These are phyloP conservation scores for Boletus sp. DNA, from an alignment of 1,284 basidiomycete genomes.

Conservation along the genomic window DNA sequence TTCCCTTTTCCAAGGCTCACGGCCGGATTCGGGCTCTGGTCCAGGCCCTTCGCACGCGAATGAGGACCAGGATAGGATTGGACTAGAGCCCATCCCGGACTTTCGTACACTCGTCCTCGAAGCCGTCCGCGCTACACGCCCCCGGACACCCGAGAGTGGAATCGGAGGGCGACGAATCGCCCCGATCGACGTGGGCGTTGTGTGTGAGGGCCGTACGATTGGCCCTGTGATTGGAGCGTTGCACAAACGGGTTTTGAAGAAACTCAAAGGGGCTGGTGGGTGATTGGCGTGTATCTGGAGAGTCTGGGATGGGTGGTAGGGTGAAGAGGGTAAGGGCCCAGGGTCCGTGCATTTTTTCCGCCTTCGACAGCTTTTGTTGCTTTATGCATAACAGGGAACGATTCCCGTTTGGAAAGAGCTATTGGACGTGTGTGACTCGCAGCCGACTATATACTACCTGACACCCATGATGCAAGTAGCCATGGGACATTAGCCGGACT, in stretches of 20 bases:
- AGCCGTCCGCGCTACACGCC: slow-evolving; percentile 27
- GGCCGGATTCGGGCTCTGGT: neutral
- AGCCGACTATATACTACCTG: no score
- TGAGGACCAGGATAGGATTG: slow-evolving; percentile 27
- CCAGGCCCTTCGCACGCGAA: neutral
- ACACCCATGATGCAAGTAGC: no score
- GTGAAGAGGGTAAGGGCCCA: neutral
- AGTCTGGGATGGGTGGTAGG: neutral
- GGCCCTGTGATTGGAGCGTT: slow-evolving; percentile 45
- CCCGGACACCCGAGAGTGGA: slow-evolving; percentile 7
- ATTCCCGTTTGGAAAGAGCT: neutral
- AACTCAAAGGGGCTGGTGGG: slow-evolving; percentile 18
- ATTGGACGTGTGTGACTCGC: no score
- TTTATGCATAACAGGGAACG: slow-evolving; percentile 1
- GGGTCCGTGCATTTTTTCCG: neutral
- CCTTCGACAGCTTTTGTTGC: neutral
- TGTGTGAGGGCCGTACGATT: slow-evolving; percentile 53
- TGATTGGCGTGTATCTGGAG: neutral
- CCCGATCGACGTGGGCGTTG: slow-evolving; percentile 56
- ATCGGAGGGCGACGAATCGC: slow-evolving; percentile 36
- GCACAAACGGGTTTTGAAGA: slow-evolving; percentile 41
- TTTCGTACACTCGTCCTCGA: slow-evolving; percentile 50
- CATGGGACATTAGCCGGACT: no score
- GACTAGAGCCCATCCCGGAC: slow-evolving; percentile 58
- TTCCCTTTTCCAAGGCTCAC: slow-evolving; percentile 44